These are phyloP conservation scores for Linaria vulgaris DNA, from an alignment of 257 asterid genomes.

Conservation along the genomic window DNA sequence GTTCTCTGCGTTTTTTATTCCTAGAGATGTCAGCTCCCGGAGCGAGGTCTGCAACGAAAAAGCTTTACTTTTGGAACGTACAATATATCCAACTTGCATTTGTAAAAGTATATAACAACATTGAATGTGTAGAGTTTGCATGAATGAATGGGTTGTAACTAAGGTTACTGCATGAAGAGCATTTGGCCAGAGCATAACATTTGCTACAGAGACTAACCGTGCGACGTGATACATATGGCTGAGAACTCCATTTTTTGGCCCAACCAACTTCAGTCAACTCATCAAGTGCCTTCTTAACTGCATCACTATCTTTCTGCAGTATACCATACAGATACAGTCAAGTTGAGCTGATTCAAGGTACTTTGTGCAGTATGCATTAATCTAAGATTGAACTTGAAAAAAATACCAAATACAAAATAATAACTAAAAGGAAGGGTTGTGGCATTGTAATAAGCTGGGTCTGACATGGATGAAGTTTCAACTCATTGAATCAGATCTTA, in stretches of 20 bases:
- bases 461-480: too few species aligned
- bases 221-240: slow-evolving; percentile 91
- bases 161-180: slow-evolving; percentile 17
- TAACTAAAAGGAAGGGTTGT: background rate
- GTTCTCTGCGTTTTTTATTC: slow-evolving; percentile 85
- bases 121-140: slow-evolving; percentile 8
- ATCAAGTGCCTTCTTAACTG: slow-evolving; percentile 84
- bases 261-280: slow-evolving; percentile 74
- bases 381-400: slow-evolving; percentile 1
- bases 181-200: slow-evolving; percentile 17
- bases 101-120: background rate
- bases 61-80: background rate
- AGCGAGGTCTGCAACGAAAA: slow-evolving; percentile 69
- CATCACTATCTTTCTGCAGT: slow-evolving; percentile 74
- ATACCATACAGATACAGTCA: background rate
- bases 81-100: slow-evolving; percentile 8
- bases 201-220: slow-evolving; percentile 55
- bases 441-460: too few species aligned
- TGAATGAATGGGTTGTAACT: slow-evolving; percentile 2
- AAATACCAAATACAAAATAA: background rate
- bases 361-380: background rate
- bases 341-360: too few species aligned
- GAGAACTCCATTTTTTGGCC: slow-evolving; percentile 88
- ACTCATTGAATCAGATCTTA: too few species aligned
- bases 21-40: slow-evolving; percentile 84